phyloP scores from a whole-genome alignment of 768 basidiomycete species.

The Thelephora ganbajun region DNA sequence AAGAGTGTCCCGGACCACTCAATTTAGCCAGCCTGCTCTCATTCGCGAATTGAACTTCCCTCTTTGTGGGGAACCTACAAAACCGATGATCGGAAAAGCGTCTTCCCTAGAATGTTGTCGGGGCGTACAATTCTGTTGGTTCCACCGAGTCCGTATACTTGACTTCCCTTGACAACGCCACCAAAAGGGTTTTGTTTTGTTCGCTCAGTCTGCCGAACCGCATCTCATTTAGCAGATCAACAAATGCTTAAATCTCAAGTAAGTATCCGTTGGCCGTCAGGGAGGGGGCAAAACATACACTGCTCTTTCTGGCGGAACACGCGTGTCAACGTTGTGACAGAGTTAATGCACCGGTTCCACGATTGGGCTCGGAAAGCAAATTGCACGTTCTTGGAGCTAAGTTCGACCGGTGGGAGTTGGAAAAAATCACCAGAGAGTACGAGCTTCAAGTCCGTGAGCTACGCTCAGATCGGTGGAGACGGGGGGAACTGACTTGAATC shows the following conservation, averaged over 20 bases:
- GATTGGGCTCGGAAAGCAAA: constrained; percentile 74
- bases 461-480: too few species aligned
- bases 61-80: constrained; percentile 50
- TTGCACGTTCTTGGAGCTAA: constrained; percentile 30
- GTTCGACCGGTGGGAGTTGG: constrained; percentile 74
- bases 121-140: constrained; percentile 64
- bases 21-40: constrained; percentile 31
- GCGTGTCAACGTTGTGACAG: constrained; percentile 41
- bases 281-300: constrained; percentile 20
- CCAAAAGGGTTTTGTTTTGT: constrained; percentile 46
- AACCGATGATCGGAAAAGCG: not conserved
- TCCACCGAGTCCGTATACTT: constrained; percentile 57
- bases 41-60: constrained; percentile 63
- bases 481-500: constrained; percentile 46
- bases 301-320: constrained; percentile 88
- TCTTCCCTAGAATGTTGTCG: not conserved
- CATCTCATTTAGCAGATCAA: constrained; percentile 63
- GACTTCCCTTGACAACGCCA: constrained; percentile 40
- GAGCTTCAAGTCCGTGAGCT: constrained; percentile 29
- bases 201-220: constrained; percentile 42
- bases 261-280: too few species aligned
- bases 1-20: constrained; percentile 14
- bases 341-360: constrained; percentile 57
- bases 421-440: constrained; percentile 83
- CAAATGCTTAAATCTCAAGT: constrained; percentile 32